A percentile compares a stretch with the other conserved stretches of the same genome.
Conservation (phyloP, 1,139 yeast species). For the Saccharomyces hybrid region DNA sequence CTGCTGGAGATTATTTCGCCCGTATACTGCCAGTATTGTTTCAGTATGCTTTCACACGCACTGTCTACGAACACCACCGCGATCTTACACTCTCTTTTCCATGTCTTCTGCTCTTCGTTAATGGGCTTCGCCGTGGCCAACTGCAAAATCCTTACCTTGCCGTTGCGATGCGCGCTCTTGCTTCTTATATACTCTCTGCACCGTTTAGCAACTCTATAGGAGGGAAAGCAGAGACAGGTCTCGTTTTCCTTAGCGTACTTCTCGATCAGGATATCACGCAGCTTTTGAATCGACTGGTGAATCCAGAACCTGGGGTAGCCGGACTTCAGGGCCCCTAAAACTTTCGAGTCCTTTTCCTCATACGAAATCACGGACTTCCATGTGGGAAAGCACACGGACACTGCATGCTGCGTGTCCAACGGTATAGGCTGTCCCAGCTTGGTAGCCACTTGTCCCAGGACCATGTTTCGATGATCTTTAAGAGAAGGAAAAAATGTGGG, state of each 20-base stretch:
- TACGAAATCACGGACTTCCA: conserved; percentile 88
- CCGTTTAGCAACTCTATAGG: conserved; percentile 72
- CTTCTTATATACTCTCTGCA: conserved; percentile 67
- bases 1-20: conserved; percentile 96
- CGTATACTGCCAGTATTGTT: conserved; percentile 91
- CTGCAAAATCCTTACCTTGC: conserved; percentile 62
- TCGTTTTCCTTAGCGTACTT: conserved; percentile 73
- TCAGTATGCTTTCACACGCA: conserved; percentile 51
- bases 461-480: background rate
- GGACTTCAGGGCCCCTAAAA: conserved; percentile 64
- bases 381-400: conserved; percentile 86
- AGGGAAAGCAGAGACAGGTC: conserved; percentile 57
- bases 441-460: conserved; percentile 3
- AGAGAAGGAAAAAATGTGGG: background rate
- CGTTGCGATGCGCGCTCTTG: conserved; percentile 54
- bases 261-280: conserved; percentile 38
- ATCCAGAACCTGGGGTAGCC: conserved; percentile 90
- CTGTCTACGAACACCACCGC: conserved; percentile 64
- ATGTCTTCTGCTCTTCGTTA: conserved; percentile 49
- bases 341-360: conserved; percentile 85
- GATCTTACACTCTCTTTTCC: conserved; percentile 55
- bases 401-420: conserved; percentile 83
- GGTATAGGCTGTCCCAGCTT: conserved; percentile 78
- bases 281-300: conserved; percentile 60
- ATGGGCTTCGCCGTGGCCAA: conserved; percentile 68